Base-by-base conservation (phyloP, 306 rosid genomes). In the Castanea crenata region DNA sequence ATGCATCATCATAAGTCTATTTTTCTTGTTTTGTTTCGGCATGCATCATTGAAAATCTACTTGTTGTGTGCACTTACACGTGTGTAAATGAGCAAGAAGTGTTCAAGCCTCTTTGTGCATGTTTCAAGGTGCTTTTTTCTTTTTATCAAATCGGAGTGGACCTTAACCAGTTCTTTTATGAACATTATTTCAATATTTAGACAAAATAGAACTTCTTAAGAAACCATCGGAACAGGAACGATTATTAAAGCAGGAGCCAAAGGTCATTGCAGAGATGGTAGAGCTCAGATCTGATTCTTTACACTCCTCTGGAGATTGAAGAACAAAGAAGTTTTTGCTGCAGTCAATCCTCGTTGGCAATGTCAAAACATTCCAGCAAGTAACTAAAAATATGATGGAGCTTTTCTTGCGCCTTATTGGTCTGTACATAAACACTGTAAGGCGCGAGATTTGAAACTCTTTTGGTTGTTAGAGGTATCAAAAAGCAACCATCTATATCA, bases 241-340 rank as follows among this genome's bases (percentile, higher is more conserved):
- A 14, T 62, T 90, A 32, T 67, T 91, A 51, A 75, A 79, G 64
- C 83, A 83, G 32, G 74, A 78, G 73, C 97, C 91, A 46, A 79
- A 79, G 70, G 86, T 91, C 55, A 83, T 93, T 80, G 88, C 98
- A 68, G 97, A 89, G 27, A 49, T 81, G 23, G 79, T 69, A 78
- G 74, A 83, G 65, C 32, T 23, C 15, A 21, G 13, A 59, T 59
- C 31, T 21, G 16, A 59, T 59, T 59, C 65, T 59, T 11, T 18
- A 9, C 15, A 3, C 31, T 9, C 29, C 65, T 10, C 54, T 59
- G 32, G 65, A 59, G 11, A 20, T 59, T 25, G 23, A 59, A 10
- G 65, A 57, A 57, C 5, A 20, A 8, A 1, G 9, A 21, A 2
- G 63, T 57, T 20, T 20, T 20, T 57, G 27, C 63, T 57, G 46